Evolutionary conservation across 306 rosid genomes (phyloP).

Genomic region (Vigna hirtella): DNA sequence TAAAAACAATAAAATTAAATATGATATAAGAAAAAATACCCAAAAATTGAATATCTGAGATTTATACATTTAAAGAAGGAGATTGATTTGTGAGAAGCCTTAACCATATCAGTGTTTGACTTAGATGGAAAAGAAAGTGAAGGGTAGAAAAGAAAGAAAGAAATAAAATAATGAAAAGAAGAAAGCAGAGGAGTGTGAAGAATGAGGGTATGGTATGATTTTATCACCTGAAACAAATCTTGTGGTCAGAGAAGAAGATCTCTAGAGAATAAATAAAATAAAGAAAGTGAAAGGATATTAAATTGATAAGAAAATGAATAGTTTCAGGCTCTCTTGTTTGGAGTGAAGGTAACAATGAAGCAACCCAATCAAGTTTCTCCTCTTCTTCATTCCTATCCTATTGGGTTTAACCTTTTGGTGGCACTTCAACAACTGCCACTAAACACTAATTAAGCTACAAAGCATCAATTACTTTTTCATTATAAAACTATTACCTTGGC

Average conservation of each 20-base stretch:
- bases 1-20: too few species aligned
- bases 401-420: constrained; percentile 71
- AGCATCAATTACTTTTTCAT: constrained; percentile 51
- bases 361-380: constrained; percentile 56
- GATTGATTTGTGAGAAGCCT: too few species aligned
- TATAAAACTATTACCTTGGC: neutral
- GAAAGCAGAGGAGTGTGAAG: constrained; percentile 27
- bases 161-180: constrained; percentile 27
- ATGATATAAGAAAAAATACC: too few species aligned
- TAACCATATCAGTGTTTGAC: too few species aligned
- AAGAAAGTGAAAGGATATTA: constrained; percentile 38
- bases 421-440: constrained; percentile 60
- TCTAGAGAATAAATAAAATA: constrained; percentile 47
- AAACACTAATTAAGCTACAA: constrained; percentile 48
- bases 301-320: constrained; percentile 43
- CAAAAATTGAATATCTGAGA: too few species aligned
- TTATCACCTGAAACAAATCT: constrained; percentile 77
- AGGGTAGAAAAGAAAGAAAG: constrained; percentile 1
- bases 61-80: too few species aligned
- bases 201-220: constrained; percentile 62
- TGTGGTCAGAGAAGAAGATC: constrained; percentile 75
- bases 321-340: constrained; percentile 78
- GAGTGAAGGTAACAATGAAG: constrained; percentile 91
- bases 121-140: constrained; percentile 32
- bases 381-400: constrained; percentile 54